These are phyloP conservation scores for Flammula alnicola DNA, from an alignment of 1,284 basidiomycete species.

Conservation along the genomic window DNA sequence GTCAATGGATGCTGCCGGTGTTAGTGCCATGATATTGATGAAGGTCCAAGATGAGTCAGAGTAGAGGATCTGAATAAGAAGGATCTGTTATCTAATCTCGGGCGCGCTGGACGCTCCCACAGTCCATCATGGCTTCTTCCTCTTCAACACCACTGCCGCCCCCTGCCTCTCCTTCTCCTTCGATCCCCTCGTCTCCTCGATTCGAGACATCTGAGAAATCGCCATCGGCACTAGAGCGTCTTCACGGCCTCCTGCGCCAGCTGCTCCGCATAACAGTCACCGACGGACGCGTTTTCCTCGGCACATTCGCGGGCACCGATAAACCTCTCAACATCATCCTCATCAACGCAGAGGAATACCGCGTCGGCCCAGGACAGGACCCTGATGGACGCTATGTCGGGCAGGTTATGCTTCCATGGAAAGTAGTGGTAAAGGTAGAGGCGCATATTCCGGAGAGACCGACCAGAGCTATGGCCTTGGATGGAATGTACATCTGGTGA, in stretches of 20 bases:
- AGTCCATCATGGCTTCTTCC: conserved; percentile 21
- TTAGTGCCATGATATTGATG: conserved; percentile 21
- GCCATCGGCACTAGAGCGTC: conserved; percentile 35
- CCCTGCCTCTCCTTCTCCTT: too few relatives aligned
- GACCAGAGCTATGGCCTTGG: background rate
- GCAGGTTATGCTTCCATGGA: conserved; percentile 81
- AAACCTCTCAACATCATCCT: conserved; percentile 79
- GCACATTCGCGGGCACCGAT: conserved; percentile 82
- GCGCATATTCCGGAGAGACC: conserved; percentile 26
- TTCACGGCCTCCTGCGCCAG: conserved; percentile 58
- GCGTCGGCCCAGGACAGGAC: conserved; percentile 47
- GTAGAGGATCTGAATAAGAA: background rate
- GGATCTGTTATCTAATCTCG: too few relatives aligned
- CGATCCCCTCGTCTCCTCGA: too few relatives aligned
- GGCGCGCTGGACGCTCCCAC: too few relatives aligned
- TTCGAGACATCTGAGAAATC: too few relatives aligned
- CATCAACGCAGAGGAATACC: conserved; percentile 77
- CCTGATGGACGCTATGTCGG: conserved; percentile 66
- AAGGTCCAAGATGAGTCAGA: background rate
- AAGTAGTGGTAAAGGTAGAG: conserved; percentile 64
- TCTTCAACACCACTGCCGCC: too few relatives aligned
- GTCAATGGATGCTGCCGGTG: conserved; percentile 49
- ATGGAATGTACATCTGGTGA: conserved; percentile 8
- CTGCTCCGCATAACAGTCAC: conserved; percentile 63
- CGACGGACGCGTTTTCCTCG: conserved; percentile 79